phyloP scores from a whole-genome alignment of 805 yeast genomes.

The Wickerhamiella hasegawae region DNA sequence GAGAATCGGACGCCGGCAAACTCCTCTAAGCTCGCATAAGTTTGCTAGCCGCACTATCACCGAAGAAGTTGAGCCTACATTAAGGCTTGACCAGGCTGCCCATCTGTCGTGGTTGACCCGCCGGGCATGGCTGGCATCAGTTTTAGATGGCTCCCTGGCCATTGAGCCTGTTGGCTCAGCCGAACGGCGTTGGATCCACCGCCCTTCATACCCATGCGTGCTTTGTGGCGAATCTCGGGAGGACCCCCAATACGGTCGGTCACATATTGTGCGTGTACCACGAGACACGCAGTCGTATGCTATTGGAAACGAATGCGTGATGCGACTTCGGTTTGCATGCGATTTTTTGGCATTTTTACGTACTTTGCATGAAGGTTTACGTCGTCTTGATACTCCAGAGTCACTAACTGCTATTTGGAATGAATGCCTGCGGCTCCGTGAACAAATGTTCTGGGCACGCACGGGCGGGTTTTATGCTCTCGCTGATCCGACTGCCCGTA shows the following conservation, averaged over 20 bases:
- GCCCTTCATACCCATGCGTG: slow-evolving; percentile 53
- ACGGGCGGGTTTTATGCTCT: slow-evolving; percentile 33
- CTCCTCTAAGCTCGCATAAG: slow-evolving; percentile 15
- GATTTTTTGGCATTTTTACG: slow-evolving; percentile 69
- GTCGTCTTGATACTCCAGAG: slow-evolving; percentile 36
- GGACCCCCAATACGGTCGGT: slow-evolving; percentile 58
- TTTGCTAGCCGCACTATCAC: slow-evolving; percentile 48
- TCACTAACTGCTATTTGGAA: slow-evolving; percentile 39
- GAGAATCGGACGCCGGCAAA: not conserved
- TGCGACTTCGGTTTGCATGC: slow-evolving; percentile 65
- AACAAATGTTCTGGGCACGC: slow-evolving; percentile 69
- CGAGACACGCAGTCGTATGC: slow-evolving; percentile 22
- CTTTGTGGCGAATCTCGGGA: slow-evolving; percentile 69
- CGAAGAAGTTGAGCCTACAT: slow-evolving; percentile 69
- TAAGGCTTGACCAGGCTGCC: slow-evolving; percentile 47
- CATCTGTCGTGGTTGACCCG: slow-evolving; percentile 47
- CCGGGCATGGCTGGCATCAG: slow-evolving; percentile 43
- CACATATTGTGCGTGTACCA: slow-evolving; percentile 42
- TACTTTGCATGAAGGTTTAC: slow-evolving; percentile 40
- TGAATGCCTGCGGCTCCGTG: slow-evolving; percentile 46
- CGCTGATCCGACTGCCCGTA: not conserved
- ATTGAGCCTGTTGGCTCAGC: slow-evolving; percentile 79
- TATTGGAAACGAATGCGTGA: slow-evolving; percentile 67
- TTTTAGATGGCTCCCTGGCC: slow-evolving; percentile 65
- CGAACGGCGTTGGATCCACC: slow-evolving; percentile 44